Evolutionary conservation across 2,329 filamentous ascomycete species (phyloP).

Genomic region (Alternaria panax): DNA sequence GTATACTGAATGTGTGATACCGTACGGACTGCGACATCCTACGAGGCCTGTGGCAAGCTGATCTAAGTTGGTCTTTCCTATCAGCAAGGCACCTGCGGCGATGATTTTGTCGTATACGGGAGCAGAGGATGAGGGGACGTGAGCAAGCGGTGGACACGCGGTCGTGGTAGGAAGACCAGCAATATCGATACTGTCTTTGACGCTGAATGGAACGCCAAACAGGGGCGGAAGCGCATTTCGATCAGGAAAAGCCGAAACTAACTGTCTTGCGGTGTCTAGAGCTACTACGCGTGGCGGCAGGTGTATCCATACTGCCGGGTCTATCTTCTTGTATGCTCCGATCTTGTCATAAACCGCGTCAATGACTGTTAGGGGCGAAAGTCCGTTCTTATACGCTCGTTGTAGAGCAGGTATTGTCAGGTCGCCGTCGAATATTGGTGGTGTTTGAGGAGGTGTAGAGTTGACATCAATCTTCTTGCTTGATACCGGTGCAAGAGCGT

Average conservation of each 20-base stretch:
- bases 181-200: conserved; percentile 66
- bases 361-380: conserved; percentile 55
- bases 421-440: conserved; percentile 52
- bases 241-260: conserved; percentile 52
- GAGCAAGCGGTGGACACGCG: conserved; percentile 60
- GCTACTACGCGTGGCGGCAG: conserved; percentile 51
- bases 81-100: conserved; percentile 62
- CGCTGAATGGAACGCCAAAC: conserved; percentile 64
- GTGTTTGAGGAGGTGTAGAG: conserved; percentile 45
- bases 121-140: conserved; percentile 58
- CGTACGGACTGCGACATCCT: conserved; percentile 66
- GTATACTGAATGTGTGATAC: conserved; percentile 62
- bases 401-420: conserved; percentile 56
- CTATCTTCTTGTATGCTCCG: conserved; percentile 56
- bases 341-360: conserved; percentile 58
- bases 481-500: conserved; percentile 32
- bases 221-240: conserved; percentile 56
- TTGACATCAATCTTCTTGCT: background rate
- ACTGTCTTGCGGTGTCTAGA: conserved; percentile 51
- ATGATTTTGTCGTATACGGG: conserved; percentile 60
- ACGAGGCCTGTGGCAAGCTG: conserved; percentile 69
- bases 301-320: conserved; percentile 62
- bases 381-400: conserved; percentile 54
- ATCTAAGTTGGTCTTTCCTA: conserved; percentile 69
- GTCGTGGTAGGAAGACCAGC: conserved; percentile 53